phyloP scores from a whole-genome alignment of 768 basidiomycete species.

The Rhodotorula diobovata region DNA sequence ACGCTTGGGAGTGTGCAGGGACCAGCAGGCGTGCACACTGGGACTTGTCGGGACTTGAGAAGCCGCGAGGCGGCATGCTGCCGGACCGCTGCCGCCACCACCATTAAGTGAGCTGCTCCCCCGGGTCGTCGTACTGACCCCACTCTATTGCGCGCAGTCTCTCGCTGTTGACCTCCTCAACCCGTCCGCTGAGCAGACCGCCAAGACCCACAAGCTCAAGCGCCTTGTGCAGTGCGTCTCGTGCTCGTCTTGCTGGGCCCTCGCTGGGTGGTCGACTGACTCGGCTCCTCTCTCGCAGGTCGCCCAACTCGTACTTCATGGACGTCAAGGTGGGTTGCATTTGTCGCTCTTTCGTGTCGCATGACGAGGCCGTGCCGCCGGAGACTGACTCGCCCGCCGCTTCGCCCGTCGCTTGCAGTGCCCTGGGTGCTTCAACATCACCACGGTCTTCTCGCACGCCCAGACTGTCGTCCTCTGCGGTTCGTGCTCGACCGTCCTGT shows the following conservation, averaged over 20 bases:
- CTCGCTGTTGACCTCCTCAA: conserved; percentile 97
- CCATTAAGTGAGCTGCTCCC: too few species aligned
- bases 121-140: not conserved
- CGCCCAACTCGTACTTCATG: conserved; percentile 99
- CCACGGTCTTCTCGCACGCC: conserved; percentile 98
- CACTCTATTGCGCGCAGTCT: conserved; percentile 55
- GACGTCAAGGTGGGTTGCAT: conserved; percentile 98
- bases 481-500: conserved; percentile 86
- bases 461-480: conserved; percentile 94
- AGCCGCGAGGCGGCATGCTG: too few species aligned
- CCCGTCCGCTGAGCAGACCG: conserved; percentile 81
- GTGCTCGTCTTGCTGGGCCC: not conserved
- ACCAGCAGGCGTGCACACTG: too few species aligned
- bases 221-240: conserved; percentile 75
- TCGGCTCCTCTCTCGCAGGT: conserved; percentile 2
- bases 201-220: conserved; percentile 91
- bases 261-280: not conserved
- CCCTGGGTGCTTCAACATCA: conserved; percentile 87
- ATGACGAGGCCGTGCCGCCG: too few species aligned
- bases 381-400: too few species aligned
- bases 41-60: too few species aligned
- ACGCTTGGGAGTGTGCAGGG: too few species aligned
- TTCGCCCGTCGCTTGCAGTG: not conserved
- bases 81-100: too few species aligned
- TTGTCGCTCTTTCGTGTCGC: too few species aligned